Percentiles rank a stretch among this genome's conserved stretches.
These are phyloP conservation scores for Mrakia frigida DNA, from an alignment of 768 basidiomycete species.

Conservation along the genomic window DNA sequence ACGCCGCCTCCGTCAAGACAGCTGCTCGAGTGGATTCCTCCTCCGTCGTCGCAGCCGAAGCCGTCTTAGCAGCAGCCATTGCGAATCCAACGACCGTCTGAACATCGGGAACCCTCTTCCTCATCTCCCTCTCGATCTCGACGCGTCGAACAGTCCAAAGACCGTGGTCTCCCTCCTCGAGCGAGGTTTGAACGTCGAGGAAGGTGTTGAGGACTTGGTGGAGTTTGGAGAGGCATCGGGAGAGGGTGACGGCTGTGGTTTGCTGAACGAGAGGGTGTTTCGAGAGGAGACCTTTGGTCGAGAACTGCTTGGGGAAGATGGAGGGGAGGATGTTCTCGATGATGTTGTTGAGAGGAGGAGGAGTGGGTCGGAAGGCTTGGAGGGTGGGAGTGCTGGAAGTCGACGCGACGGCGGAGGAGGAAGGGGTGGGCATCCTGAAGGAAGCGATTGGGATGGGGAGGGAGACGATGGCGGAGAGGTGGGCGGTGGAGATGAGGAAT, in stretches of 20 bases:
- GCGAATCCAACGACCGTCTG: slow-evolving; percentile 78
- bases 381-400: slow-evolving; percentile 31
- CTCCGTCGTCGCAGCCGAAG: slow-evolving; percentile 43
- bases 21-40: slow-evolving; percentile 44
- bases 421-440: slow-evolving; percentile 53
- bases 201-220: slow-evolving; percentile 54
- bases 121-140: slow-evolving; percentile 70
- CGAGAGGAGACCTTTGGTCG: slow-evolving; percentile 77
- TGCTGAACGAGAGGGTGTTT: slow-evolving; percentile 70
- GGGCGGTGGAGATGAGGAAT: slow-evolving; percentile 77
- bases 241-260: slow-evolving; percentile 70
- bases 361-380: slow-evolving; percentile 57
- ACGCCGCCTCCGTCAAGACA: slow-evolving; percentile 70
- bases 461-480: slow-evolving; percentile 70
- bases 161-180: slow-evolving; percentile 63
- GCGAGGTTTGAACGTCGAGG: slow-evolving; percentile 49
- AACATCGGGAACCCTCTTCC: slow-evolving; percentile 76
- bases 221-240: slow-evolving; percentile 70
- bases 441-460: slow-evolving; percentile 62
- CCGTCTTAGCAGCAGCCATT: slow-evolving; percentile 50
- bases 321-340: slow-evolving; percentile 77
- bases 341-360: slow-evolving; percentile 65
- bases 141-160: slow-evolving; percentile 63
- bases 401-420: slow-evolving; percentile 36
- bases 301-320: slow-evolving; percentile 60